Percentiles rank a stretch among this genome's conserved stretches.
Evolutionary conservation across 2,329 filamentous ascomycete genomes (phyloP).

Genomic region (Xylaria arbuscula): DNA sequence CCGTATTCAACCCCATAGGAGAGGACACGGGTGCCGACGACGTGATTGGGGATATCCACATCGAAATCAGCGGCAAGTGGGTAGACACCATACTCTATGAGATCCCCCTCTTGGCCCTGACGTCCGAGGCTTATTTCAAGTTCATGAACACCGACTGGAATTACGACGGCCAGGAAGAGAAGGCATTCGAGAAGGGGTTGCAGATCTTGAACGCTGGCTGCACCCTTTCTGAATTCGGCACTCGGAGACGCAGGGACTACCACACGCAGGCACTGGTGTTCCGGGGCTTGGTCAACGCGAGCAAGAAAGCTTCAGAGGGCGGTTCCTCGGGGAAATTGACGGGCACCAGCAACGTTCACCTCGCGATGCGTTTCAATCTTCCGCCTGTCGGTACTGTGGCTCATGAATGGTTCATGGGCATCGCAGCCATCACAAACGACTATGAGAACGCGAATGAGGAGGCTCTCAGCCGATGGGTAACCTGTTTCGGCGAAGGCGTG

Average conservation of each 20-base stretch:
- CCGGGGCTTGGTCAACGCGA: conserved; percentile 82
- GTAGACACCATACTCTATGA: conserved; percentile 97
- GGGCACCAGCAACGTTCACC: conserved; percentile 95
- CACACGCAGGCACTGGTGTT: conserved; percentile 95
- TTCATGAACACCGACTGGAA: conserved; percentile 96
- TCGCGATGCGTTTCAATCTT: conserved; percentile 92
- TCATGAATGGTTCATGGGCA: conserved; percentile 99
- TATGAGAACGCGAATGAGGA: conserved; percentile 87
- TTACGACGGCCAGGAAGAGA: conserved; percentile 86
- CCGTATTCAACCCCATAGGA: conserved; percentile 70
- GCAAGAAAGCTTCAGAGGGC: conserved; percentile 72
- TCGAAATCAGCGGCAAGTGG: conserved; percentile 86
- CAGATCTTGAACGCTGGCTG: conserved; percentile 84
- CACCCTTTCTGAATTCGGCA: conserved; percentile 93
- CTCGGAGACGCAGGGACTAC: conserved; percentile 88
- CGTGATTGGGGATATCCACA: conserved; percentile 78
- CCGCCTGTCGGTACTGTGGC: conserved; percentile 87
- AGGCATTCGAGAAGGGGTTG: conserved; percentile 83
- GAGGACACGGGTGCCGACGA: conserved; percentile 70
- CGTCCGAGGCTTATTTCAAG: conserved; percentile 96
- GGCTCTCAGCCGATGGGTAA: conserved; percentile 88
- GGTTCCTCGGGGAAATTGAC: conserved; percentile 78
- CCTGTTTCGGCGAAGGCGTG: conserved; percentile 86
- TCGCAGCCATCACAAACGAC: conserved; percentile 88
- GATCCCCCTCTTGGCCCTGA: conserved; percentile 90